These are phyloP conservation scores for Brassica nigra DNA, from an alignment of 345 rosid species.

Conservation along the genomic window DNA sequence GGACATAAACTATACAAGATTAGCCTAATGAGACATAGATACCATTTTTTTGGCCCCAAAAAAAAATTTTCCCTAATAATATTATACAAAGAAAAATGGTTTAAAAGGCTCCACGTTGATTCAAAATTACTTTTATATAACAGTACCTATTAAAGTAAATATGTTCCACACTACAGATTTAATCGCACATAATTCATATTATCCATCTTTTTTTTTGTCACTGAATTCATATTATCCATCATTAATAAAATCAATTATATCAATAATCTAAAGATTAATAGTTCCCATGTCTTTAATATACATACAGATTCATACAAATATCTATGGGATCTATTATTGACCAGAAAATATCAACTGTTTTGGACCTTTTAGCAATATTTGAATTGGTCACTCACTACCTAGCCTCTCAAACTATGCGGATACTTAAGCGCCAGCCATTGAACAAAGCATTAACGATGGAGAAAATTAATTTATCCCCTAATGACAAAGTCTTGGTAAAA, in stretches of 20 bases:
- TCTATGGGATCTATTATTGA: constrained; percentile 8
- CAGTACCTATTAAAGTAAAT: background rate
- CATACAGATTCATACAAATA: background rate
- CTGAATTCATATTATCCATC: background rate
- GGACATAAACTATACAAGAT: too few relatives aligned
- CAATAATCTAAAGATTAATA: background rate
- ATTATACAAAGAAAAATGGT: background rate
- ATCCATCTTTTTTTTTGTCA: too few relatives aligned
- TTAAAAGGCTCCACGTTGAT: constrained; percentile 19
- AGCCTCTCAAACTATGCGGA: background rate
- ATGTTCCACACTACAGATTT: background rate
- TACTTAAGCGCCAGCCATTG: constrained; percentile 9
- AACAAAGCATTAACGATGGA: constrained; percentile 13
- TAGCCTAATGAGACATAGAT: too few relatives aligned
- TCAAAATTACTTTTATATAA: constrained; percentile 9
- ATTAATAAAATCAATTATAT: background rate
- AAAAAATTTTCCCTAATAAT: background rate
- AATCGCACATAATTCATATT: constrained; percentile 2
- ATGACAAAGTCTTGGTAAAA: background rate
- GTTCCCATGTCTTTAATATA: background rate
- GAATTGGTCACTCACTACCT: constrained; percentile 19
- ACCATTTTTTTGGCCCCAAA: too few relatives aligned
- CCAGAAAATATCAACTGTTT: constrained; percentile 3
- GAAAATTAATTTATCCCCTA: background rate
- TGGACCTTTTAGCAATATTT: background rate